Conservation (phyloP, 768 basidiomycete genomes). For the Xerocomellus intermedius region DNA sequence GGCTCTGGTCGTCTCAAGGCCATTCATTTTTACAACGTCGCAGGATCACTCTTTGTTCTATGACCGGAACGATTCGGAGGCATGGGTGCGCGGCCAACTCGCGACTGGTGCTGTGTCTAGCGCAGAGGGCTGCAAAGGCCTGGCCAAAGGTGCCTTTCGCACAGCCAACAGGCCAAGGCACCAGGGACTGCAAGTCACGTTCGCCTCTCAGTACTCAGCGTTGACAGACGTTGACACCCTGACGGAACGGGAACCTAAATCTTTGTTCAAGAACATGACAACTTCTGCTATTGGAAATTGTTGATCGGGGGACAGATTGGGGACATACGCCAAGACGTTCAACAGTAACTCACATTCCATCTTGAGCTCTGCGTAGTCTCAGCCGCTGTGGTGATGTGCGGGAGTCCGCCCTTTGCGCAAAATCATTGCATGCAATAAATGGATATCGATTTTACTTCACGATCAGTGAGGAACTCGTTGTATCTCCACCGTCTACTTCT, state of each 20-base stretch:
- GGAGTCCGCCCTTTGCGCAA: neutral
- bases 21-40: neutral
- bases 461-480: neutral
- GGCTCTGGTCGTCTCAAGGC: neutral
- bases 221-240: neutral
- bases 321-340: neutral
- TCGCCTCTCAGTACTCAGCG: neutral
- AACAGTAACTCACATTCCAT: neutral
- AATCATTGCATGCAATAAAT: neutral
- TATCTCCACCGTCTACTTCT: slow-evolving; percentile 4
- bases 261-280: neutral
- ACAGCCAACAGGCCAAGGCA: slow-evolving; percentile 21
- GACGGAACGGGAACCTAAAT: slow-evolving; percentile 1
- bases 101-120: slow-evolving; percentile 2
- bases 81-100: slow-evolving; percentile 13
- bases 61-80: neutral
- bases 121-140: slow-evolving; percentile 2
- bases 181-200: slow-evolving; percentile 15
- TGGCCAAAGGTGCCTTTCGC: slow-evolving; percentile 8
- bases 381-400: neutral
- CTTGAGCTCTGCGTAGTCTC: neutral
- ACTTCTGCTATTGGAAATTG: neutral
- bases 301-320: neutral
- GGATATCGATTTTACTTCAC: neutral
- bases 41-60: neutral